A percentile compares a stretch with the other conserved stretches of the same genome.
phyloP scores from a whole-genome alignment of 2,329 filamentous ascomycete species.

The Arthroderma uncinatum region DNA sequence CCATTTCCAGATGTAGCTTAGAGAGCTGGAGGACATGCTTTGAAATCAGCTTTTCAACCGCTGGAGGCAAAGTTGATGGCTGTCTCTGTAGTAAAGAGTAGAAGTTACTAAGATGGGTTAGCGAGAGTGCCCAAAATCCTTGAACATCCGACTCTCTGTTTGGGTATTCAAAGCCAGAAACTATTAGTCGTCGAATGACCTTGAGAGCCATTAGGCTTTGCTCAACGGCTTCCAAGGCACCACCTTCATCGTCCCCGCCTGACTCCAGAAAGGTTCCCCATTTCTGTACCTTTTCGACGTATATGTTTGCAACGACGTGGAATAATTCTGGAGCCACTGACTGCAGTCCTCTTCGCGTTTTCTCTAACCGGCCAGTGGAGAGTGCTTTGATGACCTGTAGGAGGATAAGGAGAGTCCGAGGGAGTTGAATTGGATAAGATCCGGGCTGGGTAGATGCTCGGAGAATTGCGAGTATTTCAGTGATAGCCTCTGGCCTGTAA shows the following conservation, averaged over 20 bases:
- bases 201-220: constrained; percentile 72
- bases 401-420: constrained; percentile 62
- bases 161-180: constrained; percentile 73
- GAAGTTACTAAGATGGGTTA: constrained; percentile 67
- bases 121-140: constrained; percentile 69
- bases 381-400: constrained; percentile 86
- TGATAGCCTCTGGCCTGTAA: constrained; percentile 40
- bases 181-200: constrained; percentile 63
- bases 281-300: constrained; percentile 57
- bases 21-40: constrained; percentile 83
- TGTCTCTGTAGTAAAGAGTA: constrained; percentile 52
- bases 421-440: constrained; percentile 48
- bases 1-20: constrained; percentile 84
- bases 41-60: constrained; percentile 54
- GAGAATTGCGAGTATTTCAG: constrained; percentile 50
- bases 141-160: constrained; percentile 65
- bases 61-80: constrained; percentile 41
- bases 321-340: constrained; percentile 71
- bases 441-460: constrained; percentile 41
- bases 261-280: constrained; percentile 56
- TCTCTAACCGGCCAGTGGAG: constrained; percentile 63
- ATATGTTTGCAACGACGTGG: constrained; percentile 67
- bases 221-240: constrained; percentile 54
- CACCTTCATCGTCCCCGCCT: constrained; percentile 48
- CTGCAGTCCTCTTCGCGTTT: constrained; percentile 65